Base-by-base conservation (phyloP, 129 eudicot genomes). In the Saposhnikovia divaricata region DNA sequence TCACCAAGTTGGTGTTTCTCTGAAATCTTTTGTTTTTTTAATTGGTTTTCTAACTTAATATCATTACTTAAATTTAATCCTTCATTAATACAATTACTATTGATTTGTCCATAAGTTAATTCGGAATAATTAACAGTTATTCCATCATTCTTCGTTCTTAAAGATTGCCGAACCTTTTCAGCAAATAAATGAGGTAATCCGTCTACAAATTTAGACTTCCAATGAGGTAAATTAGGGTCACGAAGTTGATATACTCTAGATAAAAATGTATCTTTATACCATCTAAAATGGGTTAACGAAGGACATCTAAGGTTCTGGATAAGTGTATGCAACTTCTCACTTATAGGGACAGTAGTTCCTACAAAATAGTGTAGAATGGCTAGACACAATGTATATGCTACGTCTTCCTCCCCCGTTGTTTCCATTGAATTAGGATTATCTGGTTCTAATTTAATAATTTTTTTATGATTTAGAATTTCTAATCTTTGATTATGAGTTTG, bases 181-280 rank as follows among this genome's bases (percentile, higher is more conserved):
- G 37, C 76, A 79, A 79, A 79, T 13, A 68, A 16, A 28, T 46
- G 15, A 4, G 76, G 77, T n/a, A 79, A 28, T 1, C 76, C 76
- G 68, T 79, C 68, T 1, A 79, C 31, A 16, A 74, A 81, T 75
- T 81, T 81, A 0, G 80, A 75, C 28, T 81, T 81, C 80, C 47
- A 81, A 61, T 81, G 53, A 50, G 9, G 18, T 14, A 3, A 37
- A 44, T 81, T 75, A 43, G 27, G 28, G 3, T 81, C 45, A 11
- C 18, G 4, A 0, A 81, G 47, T 16, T 74, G 59, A 31, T 55
- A 6, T 18, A 81, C 79, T 21, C 80, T 75, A 28, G 40, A 16
- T 2, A 81, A 12, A 43, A n/a, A n/a, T n/a, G n/a, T n/a, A n/a
- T n/a, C n/a, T n/a, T n/a, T n/a, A n/a, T n/a, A n/a, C n/a, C n/a